Base-by-base conservation (phyloP, 1,284 basidiomycete species). In the Irpex lacteus region DNA sequence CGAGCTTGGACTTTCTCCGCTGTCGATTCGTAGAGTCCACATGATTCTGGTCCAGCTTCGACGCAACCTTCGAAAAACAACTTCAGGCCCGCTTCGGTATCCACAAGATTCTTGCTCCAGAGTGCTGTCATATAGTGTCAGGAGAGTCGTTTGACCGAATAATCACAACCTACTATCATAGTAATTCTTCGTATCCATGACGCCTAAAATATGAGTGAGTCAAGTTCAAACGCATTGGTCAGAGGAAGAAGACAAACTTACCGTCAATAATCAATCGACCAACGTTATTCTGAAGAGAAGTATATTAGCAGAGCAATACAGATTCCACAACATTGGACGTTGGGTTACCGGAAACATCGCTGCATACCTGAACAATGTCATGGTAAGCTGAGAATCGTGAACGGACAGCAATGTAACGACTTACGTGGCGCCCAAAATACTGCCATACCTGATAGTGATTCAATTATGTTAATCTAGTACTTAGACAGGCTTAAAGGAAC, bases 291-390 rank as follows among this genome's bases (percentile, higher is more conserved):
- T 67, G 47, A 5, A 44, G 40, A 44, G 40, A 44, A 44, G 40
- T 44, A 3, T 26, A 26, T 26, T 26, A 26, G 37, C 1, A 15
- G 37, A 18, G 36, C 9, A 34, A 21, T 15, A 15, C 11, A 40
- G n/a, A 9, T 34, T 15, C 55, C 15, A 53, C 5, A 32, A 18
- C 6, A 15, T 3, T 15, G 2, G 36, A n/a, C 2, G 59, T 5
- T 11, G n/a, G 9, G 11, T 62, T 47, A 66, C 67, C 37, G 72
- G 72, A 61, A 73, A 74, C 68, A 73, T 71, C 9, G 71, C 64
- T 8, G 72, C 66, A 62, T 62, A 66, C 11, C 65, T 66, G 38
- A 60, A 3, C 26, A 26, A 3, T 4, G 26, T n/a, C 7, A 21
- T 6, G 38, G 21, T 34, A 13, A 18, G 11, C 6, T 21, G 32